These are phyloP conservation scores for Theileria sp. DNA, from an alignment of 169 alveolate species.

Conservation along the genomic window DNA sequence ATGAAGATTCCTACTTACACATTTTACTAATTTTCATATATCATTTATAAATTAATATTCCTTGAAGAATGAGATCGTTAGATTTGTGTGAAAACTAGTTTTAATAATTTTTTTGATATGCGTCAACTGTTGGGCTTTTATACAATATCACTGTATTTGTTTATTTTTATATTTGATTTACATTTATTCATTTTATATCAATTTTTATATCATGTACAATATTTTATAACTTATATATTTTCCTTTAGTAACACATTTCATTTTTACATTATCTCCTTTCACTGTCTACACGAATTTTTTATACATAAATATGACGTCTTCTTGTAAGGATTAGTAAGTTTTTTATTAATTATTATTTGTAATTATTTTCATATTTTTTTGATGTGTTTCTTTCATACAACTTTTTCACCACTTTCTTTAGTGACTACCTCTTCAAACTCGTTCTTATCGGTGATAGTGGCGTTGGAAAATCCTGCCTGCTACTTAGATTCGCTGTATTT, in stretches of 20 bases:
- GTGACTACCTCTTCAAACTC: constrained; percentile 93
- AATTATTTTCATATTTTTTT: background rate
- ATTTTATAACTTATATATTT: background rate
- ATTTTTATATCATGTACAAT: background rate
- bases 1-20: background rate
- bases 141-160: background rate
- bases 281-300: background rate
- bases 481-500: constrained; percentile 89
- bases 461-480: constrained; percentile 95
- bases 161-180: too few relatives aligned
- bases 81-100: too few relatives aligned
- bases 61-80: background rate
- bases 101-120: background rate
- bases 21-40: background rate
- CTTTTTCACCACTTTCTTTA: background rate
- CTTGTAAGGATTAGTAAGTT: constrained; percentile 64
- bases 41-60: background rate
- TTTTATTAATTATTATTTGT: background rate
- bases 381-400: constrained; percentile 2
- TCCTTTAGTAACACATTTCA: background rate
- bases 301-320: constrained; percentile 40
- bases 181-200: background rate
- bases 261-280: background rate
- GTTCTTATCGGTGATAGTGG: constrained; percentile 97
- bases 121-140: background rate